phyloP scores from a whole-genome alignment of 2,329 filamentous ascomycete genomes.

The Pezicula neosporulosa region DNA sequence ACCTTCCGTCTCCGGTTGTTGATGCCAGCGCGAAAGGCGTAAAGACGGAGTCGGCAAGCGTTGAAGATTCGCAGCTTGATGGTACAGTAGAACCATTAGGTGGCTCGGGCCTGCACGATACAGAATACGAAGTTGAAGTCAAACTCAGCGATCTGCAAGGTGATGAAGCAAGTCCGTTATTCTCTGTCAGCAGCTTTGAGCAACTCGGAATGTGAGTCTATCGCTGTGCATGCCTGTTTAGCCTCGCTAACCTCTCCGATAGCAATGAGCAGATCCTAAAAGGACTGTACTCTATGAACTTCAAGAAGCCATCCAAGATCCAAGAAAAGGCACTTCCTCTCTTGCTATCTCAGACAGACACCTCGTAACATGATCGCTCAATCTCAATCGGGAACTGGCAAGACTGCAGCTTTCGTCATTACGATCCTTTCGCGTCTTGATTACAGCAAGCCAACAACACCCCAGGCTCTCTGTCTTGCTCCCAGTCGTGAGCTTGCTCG shows the following conservation, averaged over 20 bases:
- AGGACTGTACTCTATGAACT: constrained; percentile 77
- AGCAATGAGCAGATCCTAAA: constrained; percentile 65
- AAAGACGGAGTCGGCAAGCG: not conserved
- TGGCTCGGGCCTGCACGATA: constrained; percentile 61
- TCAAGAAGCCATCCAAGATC: constrained; percentile 95
- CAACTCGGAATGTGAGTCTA: constrained; percentile 75
- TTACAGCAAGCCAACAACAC: constrained; percentile 60
- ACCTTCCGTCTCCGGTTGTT: constrained; percentile 28
- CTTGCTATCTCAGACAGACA: constrained; percentile 82
- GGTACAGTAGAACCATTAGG: constrained; percentile 36
- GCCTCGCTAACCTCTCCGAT: constrained; percentile 9
- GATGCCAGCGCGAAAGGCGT: constrained; percentile 7
- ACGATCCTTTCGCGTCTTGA: constrained; percentile 88
- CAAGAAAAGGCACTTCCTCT: constrained; percentile 92
- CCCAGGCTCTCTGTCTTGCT: constrained; percentile 85
- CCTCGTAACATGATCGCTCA: constrained; percentile 93
- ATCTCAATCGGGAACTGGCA: constrained; percentile 98
- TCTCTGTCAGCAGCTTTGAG: constrained; percentile 79
- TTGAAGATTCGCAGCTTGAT: constrained; percentile 36
- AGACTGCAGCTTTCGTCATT: constrained; percentile 94
- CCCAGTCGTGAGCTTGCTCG: constrained; percentile 92
- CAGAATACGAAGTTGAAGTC: constrained; percentile 85
- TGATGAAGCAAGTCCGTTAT: constrained; percentile 83
- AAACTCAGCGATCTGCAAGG: constrained; percentile 86
- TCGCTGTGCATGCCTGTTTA: not conserved